Base-by-base conservation (phyloP, 129 eudicot species). In the Pseudognaphalium luteoalbum region DNA sequence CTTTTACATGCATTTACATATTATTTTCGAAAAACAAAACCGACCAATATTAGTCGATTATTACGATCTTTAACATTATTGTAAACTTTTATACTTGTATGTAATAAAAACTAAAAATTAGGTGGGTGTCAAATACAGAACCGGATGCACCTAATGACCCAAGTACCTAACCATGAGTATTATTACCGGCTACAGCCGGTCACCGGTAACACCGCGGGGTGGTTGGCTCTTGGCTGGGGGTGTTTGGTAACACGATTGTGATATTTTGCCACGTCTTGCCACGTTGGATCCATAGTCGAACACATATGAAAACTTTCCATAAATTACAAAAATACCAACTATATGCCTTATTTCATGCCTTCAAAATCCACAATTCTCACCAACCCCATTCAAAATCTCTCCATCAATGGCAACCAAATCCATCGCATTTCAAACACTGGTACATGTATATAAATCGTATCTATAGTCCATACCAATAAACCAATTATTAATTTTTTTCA, bases 331-430 rank as follows among this genome's bases (percentile, higher is more conserved):
- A 77, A 14, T 69, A 69, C 77, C 70, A 30, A 66, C 72, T 3
- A 33, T 3, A 33, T 52, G 8, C 62, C 73, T 25, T 68, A 63
- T 80, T 58, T 80, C 64, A 61, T 52, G 17, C 74, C 71, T 58
- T 67, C 54, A 30, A 72, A 61, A 6, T 44, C 71, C 82, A 73
- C 69, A 63, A 28, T 71, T 62, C 72, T 72, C 85, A 82, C 81
- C 88, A 80, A 83, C 86, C 74, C 82, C 89, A 76, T 52, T 54
- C 84, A 70, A 61, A 33, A 73, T 70, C 42, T 39, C 28, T 41
- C 44, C 75, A 14, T 78, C 72, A 29, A 67, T 73, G 76, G 70
- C 75, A 54, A 47, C 75, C 51, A 52, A 30, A 37, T 41, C 67
- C 16, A 70, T 78, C 65, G 21, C 44, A 71, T 71, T 54, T 15